Percentiles rank a stretch among this genome's conserved stretches.
Evolutionary conservation across 1,284 basidiomycete genomes (phyloP).

Genomic region (Anthracocystis setariae): DNA sequence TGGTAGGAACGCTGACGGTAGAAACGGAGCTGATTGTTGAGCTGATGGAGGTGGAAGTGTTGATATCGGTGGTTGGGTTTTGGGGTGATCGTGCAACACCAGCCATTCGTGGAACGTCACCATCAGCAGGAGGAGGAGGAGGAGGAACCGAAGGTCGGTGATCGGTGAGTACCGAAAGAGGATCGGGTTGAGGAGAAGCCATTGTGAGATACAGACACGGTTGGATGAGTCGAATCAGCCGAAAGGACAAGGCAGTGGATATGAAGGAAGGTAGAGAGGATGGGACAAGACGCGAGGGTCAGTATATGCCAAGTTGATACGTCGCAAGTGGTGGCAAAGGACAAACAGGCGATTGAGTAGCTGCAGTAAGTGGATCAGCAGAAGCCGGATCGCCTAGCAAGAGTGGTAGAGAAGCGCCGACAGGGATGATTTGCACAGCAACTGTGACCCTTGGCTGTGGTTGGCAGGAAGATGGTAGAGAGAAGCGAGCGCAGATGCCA

Average conservation of each 20-base stretch:
- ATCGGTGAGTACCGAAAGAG: background rate
- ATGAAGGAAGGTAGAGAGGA: background rate
- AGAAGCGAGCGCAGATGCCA: background rate
- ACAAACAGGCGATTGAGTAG: no score
- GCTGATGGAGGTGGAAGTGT: background rate
- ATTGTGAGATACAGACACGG: background rate
- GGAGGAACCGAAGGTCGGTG: background rate
- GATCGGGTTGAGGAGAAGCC: slow-evolving; percentile 4
- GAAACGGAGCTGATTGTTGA: slow-evolving; percentile 1
- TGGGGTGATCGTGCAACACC: slow-evolving; percentile 26
- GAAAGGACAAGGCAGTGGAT: background rate
- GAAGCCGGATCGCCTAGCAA: no score
- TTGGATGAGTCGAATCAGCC: slow-evolving; percentile 3
- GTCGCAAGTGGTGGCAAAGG: background rate
- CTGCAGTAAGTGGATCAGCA: no score
- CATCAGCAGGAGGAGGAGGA: background rate
- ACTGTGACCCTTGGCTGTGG: no score
- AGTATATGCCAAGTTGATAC: background rate
- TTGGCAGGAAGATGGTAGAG: no score
- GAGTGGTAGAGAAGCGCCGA: no score
- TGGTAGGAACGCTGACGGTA: slow-evolving; percentile 6
- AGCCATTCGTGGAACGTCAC: background rate
- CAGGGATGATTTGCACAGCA: background rate
- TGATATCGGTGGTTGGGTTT: slow-evolving; percentile 2
- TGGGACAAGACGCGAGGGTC: background rate